Base-by-base conservation (phyloP, 495 filamentous ascomycete genomes). In the Hypoxylon perforatum region DNA sequence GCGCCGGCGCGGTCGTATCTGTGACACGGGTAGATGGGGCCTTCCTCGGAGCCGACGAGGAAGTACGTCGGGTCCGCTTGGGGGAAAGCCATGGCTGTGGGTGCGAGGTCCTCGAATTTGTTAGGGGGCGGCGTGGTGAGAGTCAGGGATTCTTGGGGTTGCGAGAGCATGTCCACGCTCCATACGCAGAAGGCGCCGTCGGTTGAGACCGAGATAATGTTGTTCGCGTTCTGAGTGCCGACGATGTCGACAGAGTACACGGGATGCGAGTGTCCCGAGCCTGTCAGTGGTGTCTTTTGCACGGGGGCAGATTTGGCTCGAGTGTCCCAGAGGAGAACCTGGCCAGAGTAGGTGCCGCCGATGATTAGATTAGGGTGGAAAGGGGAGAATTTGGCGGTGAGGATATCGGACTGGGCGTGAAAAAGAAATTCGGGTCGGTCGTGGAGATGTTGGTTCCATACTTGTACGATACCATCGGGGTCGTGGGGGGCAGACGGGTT, bases 271-370 rank as follows among this genome's bases (percentile, higher is more conserved):
- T 99, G 95, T 36, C 95, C 94, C 3, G 86, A 86, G 38, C 95
- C 93, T 14, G 96, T 97, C 23, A 98, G 84, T 0, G 95, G 94
- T 1, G 96, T 99, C 77, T 97, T 97, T 69, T 97, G 92, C 19
- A 97, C 92, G 2, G 95, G 94, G 15, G 91, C 87, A 15, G 91
- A 89, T 65, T 92, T 92, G 17, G 91, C 88, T 15, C 95, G 88
- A 19, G 93, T 98, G 73, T 99, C 95, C 95, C 95, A 99, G n/a
- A 99, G 86, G 10, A 97, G 87, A 10, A 99, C 93, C 80, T 99
- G 96, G 23, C 95, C 95, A 52, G 89, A 94, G 78, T 99, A 99
- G 39, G 92, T 90, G 30, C 95, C 95, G 58, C 93, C 95, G 63
- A 99, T 87, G 70, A 99, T 94, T 33, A 98, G 83, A 61, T 95